Evolutionary conservation across 2,329 filamentous ascomycete species (phyloP), one percentile per base, ranked within the genome.

Genomic region (Endoconidiophora laricicola): DNA sequence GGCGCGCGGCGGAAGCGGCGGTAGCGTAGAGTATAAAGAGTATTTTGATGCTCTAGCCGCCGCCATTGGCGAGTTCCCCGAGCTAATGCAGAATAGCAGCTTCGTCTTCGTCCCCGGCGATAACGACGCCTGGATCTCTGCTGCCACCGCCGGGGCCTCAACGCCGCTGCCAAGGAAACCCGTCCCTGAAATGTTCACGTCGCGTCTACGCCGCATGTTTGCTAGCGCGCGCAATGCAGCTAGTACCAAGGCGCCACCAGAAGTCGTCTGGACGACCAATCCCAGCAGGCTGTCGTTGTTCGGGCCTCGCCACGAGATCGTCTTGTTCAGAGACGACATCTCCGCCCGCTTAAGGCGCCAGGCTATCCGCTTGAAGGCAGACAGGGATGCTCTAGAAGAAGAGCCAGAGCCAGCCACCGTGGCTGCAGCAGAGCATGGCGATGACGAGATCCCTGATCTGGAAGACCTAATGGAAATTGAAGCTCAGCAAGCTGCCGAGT

Each of bases 1-100:
- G 67, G 74, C 77, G 5, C 70, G 76, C 24, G 81, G 83, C 48
- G 78, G 79, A 23, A 81, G 78, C 37, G 47, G 51, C 20, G 85
- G 86, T 37, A 90, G 85, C 63, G 88, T 96, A 57, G 87, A 94
- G 65, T 96, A 94, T 68, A 96, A 96, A 67, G 91, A 96, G 65
- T 82, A 84, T 61, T 95, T 96, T 62, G 87, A 98, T 65, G 78
- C 80, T 6, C 74, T 98, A 10, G 90, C 91, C 2, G 79, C 81
- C 2, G 74, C 86, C 1, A 72, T 98, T 4, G 73, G 84, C 6
- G 87, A 96, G 57, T 96, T 86, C 60, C 86, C 86, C 2, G 72
- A 75, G 1, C 73, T 98, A 12, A 73, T 96, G 41, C 81, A 82
- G 51, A 74, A 76, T 23, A 81, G 84, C 4, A 90, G 84, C 0